Conservation (phyloP, 257 asterid genomes). For the Penstemon barbatus region DNA sequence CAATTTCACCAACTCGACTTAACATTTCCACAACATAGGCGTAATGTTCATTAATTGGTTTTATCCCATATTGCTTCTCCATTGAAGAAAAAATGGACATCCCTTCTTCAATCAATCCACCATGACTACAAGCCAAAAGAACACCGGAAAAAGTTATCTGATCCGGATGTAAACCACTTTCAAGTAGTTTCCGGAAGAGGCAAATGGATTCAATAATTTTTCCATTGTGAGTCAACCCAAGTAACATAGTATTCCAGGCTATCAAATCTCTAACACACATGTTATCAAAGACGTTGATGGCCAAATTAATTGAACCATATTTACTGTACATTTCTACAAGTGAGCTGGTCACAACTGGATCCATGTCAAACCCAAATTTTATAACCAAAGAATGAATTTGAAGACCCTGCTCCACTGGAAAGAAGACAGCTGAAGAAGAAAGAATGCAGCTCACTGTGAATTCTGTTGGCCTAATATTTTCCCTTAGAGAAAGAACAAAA, state of each 20-base stretch:
- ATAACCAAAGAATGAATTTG: slow-evolving; percentile 62
- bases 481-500: slow-evolving; percentile 44
- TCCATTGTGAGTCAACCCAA: slow-evolving; percentile 58
- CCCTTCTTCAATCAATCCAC: slow-evolving; percentile 55
- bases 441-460: slow-evolving; percentile 60
- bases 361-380: slow-evolving; percentile 62
- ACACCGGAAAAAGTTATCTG: slow-evolving; percentile 48
- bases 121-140: slow-evolving; percentile 60
- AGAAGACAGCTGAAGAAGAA: slow-evolving; percentile 41
- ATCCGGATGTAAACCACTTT: slow-evolving; percentile 52
- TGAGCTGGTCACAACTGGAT: slow-evolving; percentile 55
- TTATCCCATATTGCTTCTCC: slow-evolving; percentile 47
- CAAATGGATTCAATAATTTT: slow-evolving; percentile 44
- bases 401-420: slow-evolving; percentile 50
- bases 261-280: slow-evolving; percentile 57
- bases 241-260: slow-evolving; percentile 62
- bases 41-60: slow-evolving; percentile 55
- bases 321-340: slow-evolving; percentile 55
- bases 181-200: slow-evolving; percentile 44
- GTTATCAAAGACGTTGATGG: slow-evolving; percentile 37
- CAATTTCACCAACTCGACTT: slow-evolving; percentile 48
- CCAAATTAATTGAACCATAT: slow-evolving; percentile 47
- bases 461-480: slow-evolving; percentile 57
- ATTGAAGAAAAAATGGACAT: slow-evolving; percentile 47
- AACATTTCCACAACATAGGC: slow-evolving; percentile 44